Evolutionary conservation across 1,284 basidiomycete species (phyloP).

Genomic region (Thecaphora frezii): DNA sequence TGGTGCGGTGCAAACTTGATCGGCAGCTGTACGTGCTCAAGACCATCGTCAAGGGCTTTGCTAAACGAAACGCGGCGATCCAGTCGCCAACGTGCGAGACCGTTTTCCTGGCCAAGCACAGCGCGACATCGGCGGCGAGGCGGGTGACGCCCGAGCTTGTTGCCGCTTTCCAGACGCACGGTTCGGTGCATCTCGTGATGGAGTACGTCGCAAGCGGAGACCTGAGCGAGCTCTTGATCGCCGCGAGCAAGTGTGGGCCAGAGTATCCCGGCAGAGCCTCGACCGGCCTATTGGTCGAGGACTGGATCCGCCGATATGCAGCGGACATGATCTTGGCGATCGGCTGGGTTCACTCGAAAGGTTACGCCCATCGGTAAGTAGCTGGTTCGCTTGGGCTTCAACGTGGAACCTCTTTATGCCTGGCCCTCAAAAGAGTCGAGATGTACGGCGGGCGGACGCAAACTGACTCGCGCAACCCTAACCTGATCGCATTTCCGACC

Average conservation of each 20-base stretch:
- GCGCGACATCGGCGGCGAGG: too few species aligned
- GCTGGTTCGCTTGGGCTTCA: neutral
- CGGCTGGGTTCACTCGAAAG: conserved; percentile 49
- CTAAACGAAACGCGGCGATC: conserved; percentile 43
- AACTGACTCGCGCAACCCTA: too few species aligned
- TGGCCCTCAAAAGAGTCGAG: too few species aligned
- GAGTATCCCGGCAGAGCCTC: conserved; percentile 42
- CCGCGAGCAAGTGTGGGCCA: conserved; percentile 36
- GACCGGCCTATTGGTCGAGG: conserved; percentile 43
- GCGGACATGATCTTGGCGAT: conserved; percentile 55
- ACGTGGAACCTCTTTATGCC: too few species aligned
- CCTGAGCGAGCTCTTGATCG: conserved; percentile 51
- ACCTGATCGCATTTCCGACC: too few species aligned
- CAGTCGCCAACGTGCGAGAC: conserved; percentile 50
- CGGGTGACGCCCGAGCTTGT: conserved; percentile 43
- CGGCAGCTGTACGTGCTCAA: conserved; percentile 56
- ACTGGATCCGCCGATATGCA: conserved; percentile 47
- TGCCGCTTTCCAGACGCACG: conserved; percentile 51
- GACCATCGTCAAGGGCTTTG: conserved; percentile 52
- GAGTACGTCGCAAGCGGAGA: conserved; percentile 57
- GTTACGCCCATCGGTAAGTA: conserved; percentile 46
- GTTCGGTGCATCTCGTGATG: conserved; percentile 55
- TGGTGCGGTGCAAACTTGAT: conserved; percentile 52
- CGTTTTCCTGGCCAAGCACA: conserved; percentile 23
- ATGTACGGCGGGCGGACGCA: too few species aligned